phyloP scores from a whole-genome alignment of 192 early-diverging fungal species.

The Allomyces arbusculus region DNA sequence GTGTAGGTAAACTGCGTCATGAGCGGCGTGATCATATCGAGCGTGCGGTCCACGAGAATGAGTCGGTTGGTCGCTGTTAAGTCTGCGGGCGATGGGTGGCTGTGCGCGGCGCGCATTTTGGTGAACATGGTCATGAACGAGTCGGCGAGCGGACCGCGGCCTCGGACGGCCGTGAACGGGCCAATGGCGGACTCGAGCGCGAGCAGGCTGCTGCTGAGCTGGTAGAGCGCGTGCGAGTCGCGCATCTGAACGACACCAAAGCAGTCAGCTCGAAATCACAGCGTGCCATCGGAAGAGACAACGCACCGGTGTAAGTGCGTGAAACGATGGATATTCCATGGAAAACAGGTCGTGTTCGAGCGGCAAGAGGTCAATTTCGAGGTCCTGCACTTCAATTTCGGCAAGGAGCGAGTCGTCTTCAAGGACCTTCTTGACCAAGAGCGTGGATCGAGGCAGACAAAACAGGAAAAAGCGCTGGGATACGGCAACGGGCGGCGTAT shows the following conservation, averaged over 20 bases:
- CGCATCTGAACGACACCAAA: neutral
- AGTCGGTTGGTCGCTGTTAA: constrained; percentile 40
- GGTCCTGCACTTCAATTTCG: neutral
- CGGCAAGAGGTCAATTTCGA: constrained; percentile 58
- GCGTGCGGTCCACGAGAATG: constrained; percentile 73
- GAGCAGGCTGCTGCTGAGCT: neutral
- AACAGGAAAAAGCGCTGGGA: neutral
- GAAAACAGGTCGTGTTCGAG: constrained; percentile 78
- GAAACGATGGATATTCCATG: constrained; percentile 63
- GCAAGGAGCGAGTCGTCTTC: neutral
- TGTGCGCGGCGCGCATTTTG: constrained; percentile 16
- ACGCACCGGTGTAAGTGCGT: constrained; percentile 52
- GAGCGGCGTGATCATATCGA: constrained; percentile 78
- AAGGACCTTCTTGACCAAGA: neutral
- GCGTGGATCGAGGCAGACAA: neutral
- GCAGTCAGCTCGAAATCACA: constrained; percentile 4
- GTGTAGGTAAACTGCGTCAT: constrained; percentile 93
- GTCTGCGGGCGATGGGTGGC: constrained; percentile 6
- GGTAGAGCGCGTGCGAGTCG: neutral
- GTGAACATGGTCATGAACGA: constrained; percentile 31
- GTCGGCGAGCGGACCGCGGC: constrained; percentile 17
- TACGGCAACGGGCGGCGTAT: neutral
- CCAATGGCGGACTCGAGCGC: neutral
- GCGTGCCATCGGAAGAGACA: neutral
- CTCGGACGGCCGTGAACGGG: neutral